Evolutionary conservation across 805 yeast genomes (phyloP), one percentile per base, ranked within the genome.

Genomic region (Yarrowia yakushimensis): DNA sequence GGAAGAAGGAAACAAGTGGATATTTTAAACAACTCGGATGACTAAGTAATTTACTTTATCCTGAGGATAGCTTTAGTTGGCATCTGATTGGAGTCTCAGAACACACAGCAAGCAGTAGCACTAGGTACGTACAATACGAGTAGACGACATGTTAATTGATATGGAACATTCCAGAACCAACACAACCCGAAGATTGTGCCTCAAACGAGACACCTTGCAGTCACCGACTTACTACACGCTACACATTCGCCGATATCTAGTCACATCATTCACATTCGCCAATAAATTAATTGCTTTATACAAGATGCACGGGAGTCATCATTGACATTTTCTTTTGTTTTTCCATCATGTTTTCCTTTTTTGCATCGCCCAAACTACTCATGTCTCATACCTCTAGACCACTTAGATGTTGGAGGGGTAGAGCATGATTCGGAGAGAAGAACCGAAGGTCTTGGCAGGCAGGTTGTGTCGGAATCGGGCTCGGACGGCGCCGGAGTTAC

Each of bases 401-500:
- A 1, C 43, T 88, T 93, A 93, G 90, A 93, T 94, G 96, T 88
- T 92, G 72, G 98, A 93, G 84, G 99, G 99, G 89, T 93, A 93
- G 82, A 93, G 92, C 96, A 94, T 91, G 85, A 94, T 86, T 86
- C 99, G 90, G 79, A 94, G 98, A 71, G 97, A 87, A 79, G 99
- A 97, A 84, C 99, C 99, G 80, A 94, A 93, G 75, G 98, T 91
- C 89, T 92, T 92, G 74, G 99, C 92, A 81, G 99, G 99, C 78
- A 94, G 87, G 92, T 94, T 94, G 82, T 88, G 85, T 85, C 90
- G 92, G 96, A 94, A 94, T 83, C 86, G 90, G 77, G 99, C 98
- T 84, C 99, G 93, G 74, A 94, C 97, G 72, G 90, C 83, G 83
- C 99, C 99, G 76, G 87, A 83, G 92, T 85, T 90, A 82, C 99